Percentiles rank a stretch among this genome's conserved stretches.
Conservation (phyloP, 129 eudicot species). For the Helianthus tuberosus region DNA sequence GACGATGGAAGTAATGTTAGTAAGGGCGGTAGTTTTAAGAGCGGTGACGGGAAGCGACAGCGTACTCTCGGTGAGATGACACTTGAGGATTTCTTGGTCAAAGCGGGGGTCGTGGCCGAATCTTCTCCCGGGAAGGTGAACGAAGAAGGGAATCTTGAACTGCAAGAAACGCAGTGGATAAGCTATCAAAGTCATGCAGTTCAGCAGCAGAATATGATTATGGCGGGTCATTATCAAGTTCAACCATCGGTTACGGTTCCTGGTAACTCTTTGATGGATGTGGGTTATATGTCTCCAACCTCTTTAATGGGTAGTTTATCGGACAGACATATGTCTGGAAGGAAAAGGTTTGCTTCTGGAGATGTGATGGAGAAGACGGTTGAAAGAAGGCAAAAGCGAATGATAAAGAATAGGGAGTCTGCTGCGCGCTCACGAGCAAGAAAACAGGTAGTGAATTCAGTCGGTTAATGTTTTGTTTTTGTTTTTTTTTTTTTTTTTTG, state of each 20-base stretch:
- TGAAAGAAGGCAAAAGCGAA: conserved; percentile 64
- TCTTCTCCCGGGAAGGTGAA: conserved; percentile 37
- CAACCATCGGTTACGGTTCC: conserved; percentile 42
- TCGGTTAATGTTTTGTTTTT: neutral
- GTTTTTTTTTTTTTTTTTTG: neutral
- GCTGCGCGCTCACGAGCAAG: conserved; percentile 69
- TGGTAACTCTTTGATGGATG: conserved; percentile 52
- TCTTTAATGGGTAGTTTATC: conserved; percentile 71
- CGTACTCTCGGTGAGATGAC: conserved; percentile 91
- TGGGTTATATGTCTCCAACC: conserved; percentile 44
- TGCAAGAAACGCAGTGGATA: conserved; percentile 42
- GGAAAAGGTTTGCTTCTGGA: conserved; percentile 70
- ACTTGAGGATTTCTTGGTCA: conserved; percentile 82
- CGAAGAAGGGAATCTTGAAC: conserved; percentile 45
- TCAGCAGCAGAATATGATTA: conserved; percentile 46
- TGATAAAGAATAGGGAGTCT: conserved; percentile 69
- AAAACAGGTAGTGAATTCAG: conserved; percentile 45
- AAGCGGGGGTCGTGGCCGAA: conserved; percentile 80
- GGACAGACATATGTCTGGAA: conserved; percentile 60
- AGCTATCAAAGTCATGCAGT: conserved; percentile 40
- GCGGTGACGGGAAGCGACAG: conserved; percentile 43
- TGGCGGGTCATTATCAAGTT: conserved; percentile 54
- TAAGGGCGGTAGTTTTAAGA: conserved; percentile 34
- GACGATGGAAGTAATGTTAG: neutral
- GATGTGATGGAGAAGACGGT: conserved; percentile 59